These are phyloP conservation scores for Ogataea dorogensis DNA, from an alignment of 805 yeast species.

Conservation along the genomic window DNA sequence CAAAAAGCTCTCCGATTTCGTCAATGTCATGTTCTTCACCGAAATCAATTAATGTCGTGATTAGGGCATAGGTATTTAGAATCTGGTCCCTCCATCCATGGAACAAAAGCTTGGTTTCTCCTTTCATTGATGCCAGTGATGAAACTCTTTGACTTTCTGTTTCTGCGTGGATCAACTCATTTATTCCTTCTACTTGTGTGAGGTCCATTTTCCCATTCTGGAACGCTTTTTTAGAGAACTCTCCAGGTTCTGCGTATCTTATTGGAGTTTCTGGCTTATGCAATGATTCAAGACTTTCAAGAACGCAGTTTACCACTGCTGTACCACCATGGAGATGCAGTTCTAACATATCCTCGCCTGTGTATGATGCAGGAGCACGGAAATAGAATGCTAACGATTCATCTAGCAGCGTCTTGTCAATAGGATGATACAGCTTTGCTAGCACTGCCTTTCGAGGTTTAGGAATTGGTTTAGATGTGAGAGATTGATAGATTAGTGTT, in stretches of 20 bases:
- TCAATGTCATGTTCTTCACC: constrained; percentile 90
- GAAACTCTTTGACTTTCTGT: constrained; percentile 84
- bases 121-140: constrained; percentile 71
- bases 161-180: constrained; percentile 88
- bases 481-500: constrained; percentile 38
- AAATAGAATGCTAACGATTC: constrained; percentile 73
- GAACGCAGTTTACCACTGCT: constrained; percentile 72
- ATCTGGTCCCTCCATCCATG: constrained; percentile 65
- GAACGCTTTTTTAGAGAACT: constrained; percentile 85
- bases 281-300: constrained; percentile 55
- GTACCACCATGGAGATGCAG: constrained; percentile 93
- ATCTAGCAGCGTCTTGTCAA: constrained; percentile 52
- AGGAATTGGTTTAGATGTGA: constrained; percentile 47
- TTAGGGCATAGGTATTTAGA: constrained; percentile 63
- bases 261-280: constrained; percentile 50
- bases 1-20: constrained; percentile 54
- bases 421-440: constrained; percentile 51
- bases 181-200: constrained; percentile 87
- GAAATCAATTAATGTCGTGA: constrained; percentile 90
- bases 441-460: constrained; percentile 55
- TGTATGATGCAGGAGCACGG: constrained; percentile 72
- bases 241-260: constrained; percentile 90
- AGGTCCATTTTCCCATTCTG: constrained; percentile 80
- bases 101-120: constrained; percentile 57
- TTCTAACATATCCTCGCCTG: constrained; percentile 90